Evolutionary conservation across 2,329 filamentous ascomycete genomes (phyloP), one percentile per base, ranked within the genome.

Genomic region (Ophiostoma himal-ulmi): DNA sequence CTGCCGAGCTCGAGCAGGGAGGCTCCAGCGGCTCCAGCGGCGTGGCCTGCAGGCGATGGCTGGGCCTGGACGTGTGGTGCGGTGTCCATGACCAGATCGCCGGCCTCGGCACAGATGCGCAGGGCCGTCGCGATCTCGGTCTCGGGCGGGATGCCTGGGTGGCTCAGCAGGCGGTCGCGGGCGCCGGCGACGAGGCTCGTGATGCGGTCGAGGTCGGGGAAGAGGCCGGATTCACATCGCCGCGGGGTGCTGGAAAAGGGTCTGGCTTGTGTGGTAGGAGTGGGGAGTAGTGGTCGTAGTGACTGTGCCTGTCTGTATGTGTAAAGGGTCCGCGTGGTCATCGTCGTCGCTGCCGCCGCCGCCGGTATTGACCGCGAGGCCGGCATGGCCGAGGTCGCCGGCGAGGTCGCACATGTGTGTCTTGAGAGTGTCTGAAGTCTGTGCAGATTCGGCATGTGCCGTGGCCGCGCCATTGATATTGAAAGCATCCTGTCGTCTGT

Each of bases 1-100:
- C 68, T 70, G 52, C 76, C 82, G 26, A 83, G 74, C 62, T 82
- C 82, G 39, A 88, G 82, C 64, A 89, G 79, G 36, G 64, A 41
- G 5, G 64, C 64, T n/a, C 64, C 66, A 2, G 66, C 22, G 5
- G 64, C 64, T 20, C 64, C 66, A 2, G 66, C 22, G 39, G 65
- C 66, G 22, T 17, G 66, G 17, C 39, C 26, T 13, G n/a, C 39
- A 3, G 66, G 17, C 14, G 64, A 67, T 37, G 64, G 36, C 64
- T 26, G 30, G 13, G 66, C 26, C 26, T 48, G 80, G 34, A 81
- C 80, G 69, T 82, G 80, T 17, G 83, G 78, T 11, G 79, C 77
- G n/a, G 75, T 74, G 65, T 75, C 74, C 71, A 74, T 73, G 68
- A 75, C 72, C 68, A 76, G 73, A 26, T 79, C 78, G 22, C 83